Conservation (phyloP, 257 asterid genomes). For the Solanum raphanifolium region DNA sequence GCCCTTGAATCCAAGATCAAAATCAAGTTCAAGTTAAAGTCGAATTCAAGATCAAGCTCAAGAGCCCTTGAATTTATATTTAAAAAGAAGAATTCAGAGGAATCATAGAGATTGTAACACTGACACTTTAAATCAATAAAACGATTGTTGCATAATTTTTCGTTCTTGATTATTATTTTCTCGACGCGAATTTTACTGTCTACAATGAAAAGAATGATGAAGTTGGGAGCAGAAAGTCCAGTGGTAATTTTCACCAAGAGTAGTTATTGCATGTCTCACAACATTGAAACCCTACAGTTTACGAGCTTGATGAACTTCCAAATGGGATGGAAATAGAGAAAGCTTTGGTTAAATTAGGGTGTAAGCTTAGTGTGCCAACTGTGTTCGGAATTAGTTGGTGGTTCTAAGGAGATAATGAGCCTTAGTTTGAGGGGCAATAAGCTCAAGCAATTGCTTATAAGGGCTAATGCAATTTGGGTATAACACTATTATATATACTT, state of each 20-base stretch:
- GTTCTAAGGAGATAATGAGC: constrained; percentile 55
- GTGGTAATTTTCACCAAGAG: constrained; percentile 57
- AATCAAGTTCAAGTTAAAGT: too few species aligned
- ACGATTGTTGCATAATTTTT: too few species aligned
- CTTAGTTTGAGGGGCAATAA: constrained; percentile 33
- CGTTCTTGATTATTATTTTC: too few species aligned
- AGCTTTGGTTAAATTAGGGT: constrained; percentile 35
- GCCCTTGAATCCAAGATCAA: too few species aligned
- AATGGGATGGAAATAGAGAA: constrained; percentile 36
- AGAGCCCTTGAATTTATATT: too few species aligned
- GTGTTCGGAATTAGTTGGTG: constrained; percentile 45
- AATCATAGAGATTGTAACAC: too few species aligned
- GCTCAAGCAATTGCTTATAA: constrained; percentile 42
- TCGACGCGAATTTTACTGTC: too few species aligned
- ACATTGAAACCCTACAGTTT: constrained; percentile 23
- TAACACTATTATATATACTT: neutral
- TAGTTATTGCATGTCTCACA: constrained; percentile 43
- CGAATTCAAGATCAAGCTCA: too few species aligned
- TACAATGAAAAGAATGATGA: constrained; percentile 23
- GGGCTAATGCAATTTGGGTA: constrained; percentile 56
- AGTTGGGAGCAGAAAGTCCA: constrained; percentile 27
- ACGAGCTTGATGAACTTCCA: constrained; percentile 30
- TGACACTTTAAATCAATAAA: too few species aligned
- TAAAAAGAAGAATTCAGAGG: too few species aligned
- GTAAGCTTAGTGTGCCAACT: constrained; percentile 44